Conservation (phyloP, 345 rosid species). For the Sisymbrium altissimum region DNA sequence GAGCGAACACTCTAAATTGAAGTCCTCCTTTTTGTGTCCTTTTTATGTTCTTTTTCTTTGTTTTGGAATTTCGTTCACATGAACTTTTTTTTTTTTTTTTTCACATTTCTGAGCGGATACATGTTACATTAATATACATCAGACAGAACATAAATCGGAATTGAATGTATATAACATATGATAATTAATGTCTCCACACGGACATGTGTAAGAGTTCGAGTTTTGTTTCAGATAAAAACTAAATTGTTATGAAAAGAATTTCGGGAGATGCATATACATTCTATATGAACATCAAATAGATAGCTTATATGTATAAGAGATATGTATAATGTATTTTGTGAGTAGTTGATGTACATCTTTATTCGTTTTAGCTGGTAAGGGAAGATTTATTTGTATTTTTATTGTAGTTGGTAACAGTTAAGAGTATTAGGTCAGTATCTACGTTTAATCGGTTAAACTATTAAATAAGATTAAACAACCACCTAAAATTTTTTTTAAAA, state of each 20-base stretch:
- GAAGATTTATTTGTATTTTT: slow-evolving; percentile 13
- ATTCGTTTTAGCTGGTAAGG: slow-evolving; percentile 24
- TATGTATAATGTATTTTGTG: background rate
- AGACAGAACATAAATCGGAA: background rate
- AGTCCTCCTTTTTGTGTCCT: background rate
- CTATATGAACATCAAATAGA: background rate
- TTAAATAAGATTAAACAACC: background rate
- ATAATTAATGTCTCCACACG: slow-evolving; percentile 26
- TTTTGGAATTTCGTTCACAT: slow-evolving; percentile 8
- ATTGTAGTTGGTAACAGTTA: slow-evolving; percentile 33
- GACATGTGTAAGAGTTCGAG: slow-evolving; percentile 11
- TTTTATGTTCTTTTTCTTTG: background rate
- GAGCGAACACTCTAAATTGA: slow-evolving; percentile 14
- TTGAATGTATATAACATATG: background rate
- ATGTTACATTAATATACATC: slow-evolving; percentile 12
- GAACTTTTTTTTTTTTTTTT: background rate
- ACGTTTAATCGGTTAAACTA: slow-evolving; percentile 4
- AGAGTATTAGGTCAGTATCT: slow-evolving; percentile 32
- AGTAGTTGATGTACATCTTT: slow-evolving; percentile 30
- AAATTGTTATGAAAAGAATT: background rate
- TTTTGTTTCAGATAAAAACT: background rate
- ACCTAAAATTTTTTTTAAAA: slow-evolving; percentile 4
- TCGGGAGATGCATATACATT: background rate
- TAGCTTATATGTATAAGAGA: no score
- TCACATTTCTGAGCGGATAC: no score